Evolutionary conservation across 1,139 yeast genomes (phyloP), one percentile per base, ranked within the genome.

Genomic region (Kazachstania sp.): DNA sequence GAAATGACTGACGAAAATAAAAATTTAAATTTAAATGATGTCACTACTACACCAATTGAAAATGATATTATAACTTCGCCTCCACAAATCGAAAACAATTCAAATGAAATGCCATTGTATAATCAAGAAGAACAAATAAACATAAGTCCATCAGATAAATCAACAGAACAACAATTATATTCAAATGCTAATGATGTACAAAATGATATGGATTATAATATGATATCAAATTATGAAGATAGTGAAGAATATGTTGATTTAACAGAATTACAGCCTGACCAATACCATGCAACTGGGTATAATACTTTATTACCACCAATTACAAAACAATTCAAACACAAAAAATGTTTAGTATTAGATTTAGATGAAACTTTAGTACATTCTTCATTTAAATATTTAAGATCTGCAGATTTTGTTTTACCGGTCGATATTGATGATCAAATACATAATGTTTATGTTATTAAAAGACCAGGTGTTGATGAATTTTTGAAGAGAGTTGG

Each of bases 391-490:
- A 90, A 92, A 67, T 87, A 83, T 65, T 76, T 92, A 51, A 78
- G 94, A 52, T 85, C 88, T 39, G 96, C 97, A 1, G 98, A 92
- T 68, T 92, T 92, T 69, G 95, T 94, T 44, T 86, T 94, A 46
- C 95, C 96, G 8, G 90, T 83, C 43, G 87, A 82, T 66, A 92
- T 92, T 53, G 97, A 92, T 61, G 83, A 83, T 59, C 94, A 86
- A 65, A 75, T 83, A 31, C 97, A 94, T 66, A 94, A 87, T 61
- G 98, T 92, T 43, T 92, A 88, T 65, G 98, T 92, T 31, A 87
- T 90, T 49, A 92, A 94, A 64, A 78, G 99, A 59, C 99, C 99
- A 0, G 98, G 98, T 0, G 98, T 94, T 45, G 98, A 92, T 66
- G 95, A 86, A 63, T 92, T 94, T 61, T 74, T 92, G 72, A 73